Evolutionary conservation across 495 filamentous ascomycete genomes (phyloP), one percentile per base, ranked within the genome.

Genomic region (Penicillium samsonianum): DNA sequence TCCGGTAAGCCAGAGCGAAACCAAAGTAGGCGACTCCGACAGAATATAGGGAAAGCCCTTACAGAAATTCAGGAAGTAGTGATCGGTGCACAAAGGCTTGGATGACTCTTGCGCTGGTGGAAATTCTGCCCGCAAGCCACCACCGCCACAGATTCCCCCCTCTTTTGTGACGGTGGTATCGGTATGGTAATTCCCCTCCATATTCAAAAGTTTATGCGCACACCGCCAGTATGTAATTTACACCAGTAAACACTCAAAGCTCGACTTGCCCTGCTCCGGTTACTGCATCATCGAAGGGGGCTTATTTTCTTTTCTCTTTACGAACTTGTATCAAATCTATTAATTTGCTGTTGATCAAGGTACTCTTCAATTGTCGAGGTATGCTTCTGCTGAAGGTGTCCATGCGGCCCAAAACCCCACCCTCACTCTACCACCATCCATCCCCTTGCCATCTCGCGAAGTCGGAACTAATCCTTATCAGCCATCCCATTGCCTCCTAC

Each of bases 371-470:
- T 69, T 61, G 55, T 68, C 53, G 61, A 71, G 69, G 69, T 72
- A 71, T 64, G 71, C 53, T 48, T 49, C 47, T 59, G 57, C 55
- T 65, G 64, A 62, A 60, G 57, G 65, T 69, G 65, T 67, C 64
- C 67, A 53, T 68, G 72, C 71, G 69, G 70, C 74, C 72, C 73
- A 71, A 75, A 69, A 71, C 74, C 73, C 73, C 73, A 72, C 74
- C 73, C 70, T 74, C 73, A 51, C 67, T 62, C 63, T 61, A 62
- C 62, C 62, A 66, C 54, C 65, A 44, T 37, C 26, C 53, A 57
- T 57, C 64, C 64, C 63, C 68, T 70, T 64, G 57, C 53, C 60
- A 49, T 56, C 59, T 55, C 53, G 38, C 58, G 33, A 47, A 53
- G 38, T 35, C 40, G 38, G 31, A 45, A 53, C 58, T 61, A 54